phyloP scores from a whole-genome alignment of 2,329 filamentous ascomycete species.

The Eurotiales sp. region DNA sequence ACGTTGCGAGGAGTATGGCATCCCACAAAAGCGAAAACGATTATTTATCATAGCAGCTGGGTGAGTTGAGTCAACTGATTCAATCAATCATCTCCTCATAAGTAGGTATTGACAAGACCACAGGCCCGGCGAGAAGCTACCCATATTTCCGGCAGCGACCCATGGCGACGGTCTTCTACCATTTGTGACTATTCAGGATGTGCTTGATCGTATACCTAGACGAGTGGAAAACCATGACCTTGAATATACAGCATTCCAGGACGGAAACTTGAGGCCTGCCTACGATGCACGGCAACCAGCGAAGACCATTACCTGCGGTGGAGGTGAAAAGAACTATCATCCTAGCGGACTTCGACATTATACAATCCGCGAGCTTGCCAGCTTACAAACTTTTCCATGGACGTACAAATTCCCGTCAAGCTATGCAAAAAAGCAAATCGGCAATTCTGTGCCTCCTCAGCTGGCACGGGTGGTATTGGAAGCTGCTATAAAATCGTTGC shows the following conservation, averaged over 20 bases:
- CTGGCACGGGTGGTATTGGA: slow-evolving; percentile 39
- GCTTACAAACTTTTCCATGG: slow-evolving; percentile 65
- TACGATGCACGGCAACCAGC: slow-evolving; percentile 51
- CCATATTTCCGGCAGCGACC: slow-evolving; percentile 60
- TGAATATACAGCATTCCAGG: slow-evolving; percentile 20
- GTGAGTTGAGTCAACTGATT: too few relatives aligned
- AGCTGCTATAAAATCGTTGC: slow-evolving; percentile 35
- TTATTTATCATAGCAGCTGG: slow-evolving; percentile 53
- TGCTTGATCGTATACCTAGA: slow-evolving; percentile 38
- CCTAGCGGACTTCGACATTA: slow-evolving; percentile 61
- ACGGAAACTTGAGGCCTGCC: slow-evolving; percentile 26
- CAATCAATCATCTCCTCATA: too few relatives aligned
- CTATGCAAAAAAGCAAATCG: slow-evolving; percentile 59
- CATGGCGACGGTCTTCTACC: slow-evolving; percentile 44
- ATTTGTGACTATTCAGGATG: slow-evolving; percentile 40
- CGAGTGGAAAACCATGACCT: slow-evolving; percentile 43
- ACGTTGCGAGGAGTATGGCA: slow-evolving; percentile 46
- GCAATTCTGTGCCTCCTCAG: slow-evolving; percentile 70
- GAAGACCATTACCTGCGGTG: slow-evolving; percentile 60
- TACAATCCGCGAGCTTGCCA: slow-evolving; percentile 65
- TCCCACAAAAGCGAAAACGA: slow-evolving; percentile 47
- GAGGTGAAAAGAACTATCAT: slow-evolving; percentile 61
- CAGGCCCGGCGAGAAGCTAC: slow-evolving; percentile 68
- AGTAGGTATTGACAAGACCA: slow-evolving; percentile 47
- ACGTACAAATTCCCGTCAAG: slow-evolving; percentile 54